Conservation (phyloP, 768 basidiomycete species). For the Pulveroboletus ravenelii region DNA sequence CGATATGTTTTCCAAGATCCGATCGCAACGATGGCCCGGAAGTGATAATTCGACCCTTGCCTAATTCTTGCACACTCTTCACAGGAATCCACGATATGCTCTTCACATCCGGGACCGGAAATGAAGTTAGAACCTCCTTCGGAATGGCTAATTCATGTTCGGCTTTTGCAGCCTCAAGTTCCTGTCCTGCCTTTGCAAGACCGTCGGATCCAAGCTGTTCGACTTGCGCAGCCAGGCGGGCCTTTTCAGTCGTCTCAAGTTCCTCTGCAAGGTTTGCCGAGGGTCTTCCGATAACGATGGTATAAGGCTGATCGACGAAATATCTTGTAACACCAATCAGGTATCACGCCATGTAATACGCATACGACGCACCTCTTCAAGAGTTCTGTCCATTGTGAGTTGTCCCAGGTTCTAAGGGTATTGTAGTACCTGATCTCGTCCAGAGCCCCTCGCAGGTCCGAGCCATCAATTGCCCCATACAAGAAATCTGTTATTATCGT, state of each 20-base stretch:
- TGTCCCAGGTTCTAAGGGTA: constrained; percentile 65
- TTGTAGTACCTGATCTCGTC: constrained; percentile 75
- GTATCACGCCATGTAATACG: constrained; percentile 5
- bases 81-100: constrained; percentile 91
- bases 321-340: constrained; percentile 48
- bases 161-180: constrained; percentile 76
- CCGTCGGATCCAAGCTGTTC: constrained; percentile 74
- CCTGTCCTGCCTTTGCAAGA: constrained; percentile 59
- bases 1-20: constrained; percentile 58
- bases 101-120: constrained; percentile 89
- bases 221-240: constrained; percentile 66
- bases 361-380: constrained; percentile 57
- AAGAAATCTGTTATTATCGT: constrained; percentile 79
- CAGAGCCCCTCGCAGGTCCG: constrained; percentile 66
- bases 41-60: constrained; percentile 39
- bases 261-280: constrained; percentile 78
- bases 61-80: constrained; percentile 59
- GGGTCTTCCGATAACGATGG: constrained; percentile 83
- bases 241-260: constrained; percentile 77
- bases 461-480: constrained; percentile 80
- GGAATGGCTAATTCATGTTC: constrained; percentile 86
- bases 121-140: constrained; percentile 68
- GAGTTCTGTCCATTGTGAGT: constrained; percentile 69
- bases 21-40: constrained; percentile 31
- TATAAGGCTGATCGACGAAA: constrained; percentile 64